Conservation (phyloP, 2,329 filamentous ascomycete species). For the Didymella sp. region DNA sequence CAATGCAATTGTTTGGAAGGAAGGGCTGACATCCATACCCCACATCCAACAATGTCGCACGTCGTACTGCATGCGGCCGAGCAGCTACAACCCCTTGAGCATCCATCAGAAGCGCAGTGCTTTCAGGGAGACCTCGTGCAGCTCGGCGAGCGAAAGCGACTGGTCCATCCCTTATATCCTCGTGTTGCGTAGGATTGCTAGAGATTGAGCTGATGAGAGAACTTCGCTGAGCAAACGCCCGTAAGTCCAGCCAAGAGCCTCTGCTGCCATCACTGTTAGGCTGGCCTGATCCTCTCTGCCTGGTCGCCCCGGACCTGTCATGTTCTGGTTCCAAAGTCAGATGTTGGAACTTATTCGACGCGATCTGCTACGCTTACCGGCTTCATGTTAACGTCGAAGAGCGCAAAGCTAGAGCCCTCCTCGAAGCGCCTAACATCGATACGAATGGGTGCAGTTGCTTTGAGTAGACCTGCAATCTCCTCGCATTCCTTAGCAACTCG, state of each 20-base stretch:
- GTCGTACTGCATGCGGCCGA: background rate
- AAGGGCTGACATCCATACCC: background rate
- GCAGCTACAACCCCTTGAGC: background rate
- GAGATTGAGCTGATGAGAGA: background rate
- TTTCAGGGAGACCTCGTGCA: background rate
- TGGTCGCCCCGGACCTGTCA: slow-evolving; percentile 58
- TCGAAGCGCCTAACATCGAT: slow-evolving; percentile 56
- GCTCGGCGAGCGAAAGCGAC: too few species aligned
- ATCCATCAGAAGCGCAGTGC: background rate
- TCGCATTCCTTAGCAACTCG: slow-evolving; percentile 20
- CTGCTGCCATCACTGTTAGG: slow-evolving; percentile 55
- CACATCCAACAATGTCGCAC: background rate
- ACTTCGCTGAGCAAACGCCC: background rate
- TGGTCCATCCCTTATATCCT: background rate
- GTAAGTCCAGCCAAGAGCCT: slow-evolving; percentile 55
- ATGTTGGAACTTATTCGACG: background rate
- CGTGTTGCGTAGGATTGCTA: background rate
- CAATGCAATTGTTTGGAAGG: background rate
- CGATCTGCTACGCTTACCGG: slow-evolving; percentile 47
- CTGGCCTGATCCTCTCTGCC: slow-evolving; percentile 59
- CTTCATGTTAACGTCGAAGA: slow-evolving; percentile 63
- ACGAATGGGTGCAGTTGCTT: slow-evolving; percentile 55
- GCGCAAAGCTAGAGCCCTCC: slow-evolving; percentile 48
- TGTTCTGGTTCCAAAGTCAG: slow-evolving; percentile 47
- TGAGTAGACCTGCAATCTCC: slow-evolving; percentile 49